These are phyloP conservation scores for Magnolia kwangsiensis DNA, from an alignment of 164 flowering plant species.

Conservation along the genomic window DNA sequence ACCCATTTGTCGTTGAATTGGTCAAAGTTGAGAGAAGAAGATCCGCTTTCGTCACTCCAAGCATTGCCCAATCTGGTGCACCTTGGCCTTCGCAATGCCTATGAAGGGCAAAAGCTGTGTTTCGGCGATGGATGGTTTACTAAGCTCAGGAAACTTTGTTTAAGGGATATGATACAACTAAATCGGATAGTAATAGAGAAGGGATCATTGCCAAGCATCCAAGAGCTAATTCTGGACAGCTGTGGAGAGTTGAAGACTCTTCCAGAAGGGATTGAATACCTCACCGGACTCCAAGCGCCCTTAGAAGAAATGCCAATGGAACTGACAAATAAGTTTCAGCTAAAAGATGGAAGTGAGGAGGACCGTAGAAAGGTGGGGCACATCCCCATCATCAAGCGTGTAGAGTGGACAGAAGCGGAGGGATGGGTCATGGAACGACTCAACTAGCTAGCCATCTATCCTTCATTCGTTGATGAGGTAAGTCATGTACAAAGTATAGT, in stretches of 20 bases:
- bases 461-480: no score
- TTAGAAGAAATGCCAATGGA: slow-evolving; percentile 35
- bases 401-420: background rate
- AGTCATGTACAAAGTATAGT: no score
- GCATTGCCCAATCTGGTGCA: slow-evolving; percentile 20
- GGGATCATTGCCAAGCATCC: slow-evolving; percentile 30
- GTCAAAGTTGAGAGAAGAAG: slow-evolving; percentile 21
- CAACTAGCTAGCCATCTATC: background rate
- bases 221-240: slow-evolving; percentile 12
- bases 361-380: slow-evolving; percentile 12
- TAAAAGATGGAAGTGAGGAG: background rate
- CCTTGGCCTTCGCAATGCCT: slow-evolving; percentile 30
- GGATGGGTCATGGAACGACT: background rate
- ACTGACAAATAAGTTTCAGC: slow-evolving; percentile 13
- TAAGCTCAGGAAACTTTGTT: slow-evolving; percentile 24
- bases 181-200: slow-evolving; percentile 21
- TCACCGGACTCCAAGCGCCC: slow-evolving; percentile 25
- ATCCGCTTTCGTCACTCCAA: slow-evolving; percentile 21
- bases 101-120: slow-evolving; percentile 19
- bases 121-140: slow-evolving; percentile 28
- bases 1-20: slow-evolving; percentile 23
- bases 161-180: slow-evolving; percentile 19
- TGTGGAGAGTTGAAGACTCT: slow-evolving; percentile 26
- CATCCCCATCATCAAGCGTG: slow-evolving; percentile 15
- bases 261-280: slow-evolving; percentile 35